Percentiles rank a stretch among this genome's conserved stretches.
Conservation (phyloP, 441 rosid genomes). For the Corymbia citriodora region DNA sequence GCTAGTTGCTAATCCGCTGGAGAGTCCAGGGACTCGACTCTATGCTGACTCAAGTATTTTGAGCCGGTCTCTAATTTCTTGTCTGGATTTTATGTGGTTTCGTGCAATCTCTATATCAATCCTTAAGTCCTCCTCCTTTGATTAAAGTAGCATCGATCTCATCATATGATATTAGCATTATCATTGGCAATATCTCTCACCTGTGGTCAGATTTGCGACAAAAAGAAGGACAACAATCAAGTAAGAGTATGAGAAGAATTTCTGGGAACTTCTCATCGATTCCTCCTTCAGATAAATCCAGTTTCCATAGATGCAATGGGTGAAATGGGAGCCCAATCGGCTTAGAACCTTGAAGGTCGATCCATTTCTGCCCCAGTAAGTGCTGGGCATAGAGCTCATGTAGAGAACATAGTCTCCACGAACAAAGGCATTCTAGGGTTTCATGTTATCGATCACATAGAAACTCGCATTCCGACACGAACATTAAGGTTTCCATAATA, state of each 20-base stretch:
- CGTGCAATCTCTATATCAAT: not conserved
- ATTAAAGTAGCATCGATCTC: not conserved
- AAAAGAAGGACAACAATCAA: not conserved
- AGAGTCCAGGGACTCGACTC: not conserved
- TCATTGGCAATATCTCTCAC: not conserved
- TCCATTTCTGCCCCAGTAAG: not conserved
- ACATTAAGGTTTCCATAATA: not conserved
- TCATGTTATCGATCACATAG: not conserved
- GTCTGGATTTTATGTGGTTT: not conserved
- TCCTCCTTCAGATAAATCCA: not conserved
- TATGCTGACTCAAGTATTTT: not conserved
- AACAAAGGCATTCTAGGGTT: not conserved
- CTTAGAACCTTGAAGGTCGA: not conserved
- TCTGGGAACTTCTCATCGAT: not conserved
- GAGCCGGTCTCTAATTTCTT: not conserved
- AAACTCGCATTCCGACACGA: not conserved
- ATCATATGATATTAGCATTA: not conserved
- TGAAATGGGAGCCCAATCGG: not conserved
- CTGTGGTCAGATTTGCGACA: not conserved
- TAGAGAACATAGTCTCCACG: not conserved
- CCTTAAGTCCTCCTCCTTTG: not conserved
- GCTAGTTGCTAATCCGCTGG: not conserved
- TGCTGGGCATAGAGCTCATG: not conserved
- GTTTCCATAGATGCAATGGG: not conserved
- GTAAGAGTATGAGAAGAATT: not conserved